Percentiles rank a stretch among this genome's conserved stretches.
Evolutionary conservation across 805 yeast genomes (phyloP).

Genomic region (Teunomyces atbi): DNA sequence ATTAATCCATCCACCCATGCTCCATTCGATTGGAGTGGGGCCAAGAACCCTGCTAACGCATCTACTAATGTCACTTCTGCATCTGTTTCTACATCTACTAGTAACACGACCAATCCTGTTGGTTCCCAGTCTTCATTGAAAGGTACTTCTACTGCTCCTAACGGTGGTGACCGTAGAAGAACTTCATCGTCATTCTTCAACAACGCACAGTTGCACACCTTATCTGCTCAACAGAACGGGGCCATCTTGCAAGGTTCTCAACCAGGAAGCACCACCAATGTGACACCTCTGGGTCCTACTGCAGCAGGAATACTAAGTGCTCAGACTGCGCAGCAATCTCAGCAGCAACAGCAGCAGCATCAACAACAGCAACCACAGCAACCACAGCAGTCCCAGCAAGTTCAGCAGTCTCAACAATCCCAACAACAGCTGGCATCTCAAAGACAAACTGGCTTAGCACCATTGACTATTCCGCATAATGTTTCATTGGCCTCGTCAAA

Average conservation of each 20-base stretch:
- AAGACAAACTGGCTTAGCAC: slow-evolving; percentile 3
- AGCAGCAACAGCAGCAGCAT: slow-evolving; percentile 7
- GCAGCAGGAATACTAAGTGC: slow-evolving; percentile 6
- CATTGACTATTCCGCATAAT: not conserved
- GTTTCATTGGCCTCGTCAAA: slow-evolving; percentile 19
- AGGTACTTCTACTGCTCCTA: slow-evolving; percentile 3
- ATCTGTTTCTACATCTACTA: not conserved
- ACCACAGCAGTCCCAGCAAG: slow-evolving; percentile 8
- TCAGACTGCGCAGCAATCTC: slow-evolving; percentile 5
- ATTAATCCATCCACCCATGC: slow-evolving; percentile 11
- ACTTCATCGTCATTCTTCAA: slow-evolving; percentile 54
- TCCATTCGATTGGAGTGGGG: slow-evolving; percentile 35
- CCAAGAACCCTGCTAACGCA: slow-evolving; percentile 8
- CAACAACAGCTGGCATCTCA: slow-evolving; percentile 8
- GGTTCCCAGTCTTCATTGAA: slow-evolving; percentile 4
- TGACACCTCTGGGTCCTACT: slow-evolving; percentile 1
- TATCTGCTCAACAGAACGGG: slow-evolving; percentile 2
- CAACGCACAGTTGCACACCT: slow-evolving; percentile 5
- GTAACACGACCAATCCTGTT: not conserved
- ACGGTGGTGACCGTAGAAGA: slow-evolving; percentile 44
- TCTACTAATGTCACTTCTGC: slow-evolving; percentile 3
- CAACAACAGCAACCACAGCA: slow-evolving; percentile 10
- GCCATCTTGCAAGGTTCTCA: slow-evolving; percentile 7
- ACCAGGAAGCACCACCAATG: slow-evolving; percentile 1
- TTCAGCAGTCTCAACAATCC: slow-evolving; percentile 5